phyloP scores from a whole-genome alignment of 805 yeast species.

The Jamesozyma gamospora region DNA sequence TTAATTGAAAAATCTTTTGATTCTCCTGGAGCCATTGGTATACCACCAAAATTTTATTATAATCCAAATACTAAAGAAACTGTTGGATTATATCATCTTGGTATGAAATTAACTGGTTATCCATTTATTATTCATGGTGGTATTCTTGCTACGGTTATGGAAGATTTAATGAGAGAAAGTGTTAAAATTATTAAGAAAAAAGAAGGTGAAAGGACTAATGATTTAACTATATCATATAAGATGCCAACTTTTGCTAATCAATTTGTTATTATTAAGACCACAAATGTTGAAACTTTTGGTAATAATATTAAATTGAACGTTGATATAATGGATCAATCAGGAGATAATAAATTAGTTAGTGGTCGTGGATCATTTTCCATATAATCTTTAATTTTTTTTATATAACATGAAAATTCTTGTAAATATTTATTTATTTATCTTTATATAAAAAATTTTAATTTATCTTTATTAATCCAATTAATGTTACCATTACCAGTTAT shows the following conservation, averaged over 20 bases:
- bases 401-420: not conserved
- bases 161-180: slow-evolving; percentile 59
- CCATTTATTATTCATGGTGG: slow-evolving; percentile 90
- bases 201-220: slow-evolving; percentile 31
- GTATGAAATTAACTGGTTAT: slow-evolving; percentile 72
- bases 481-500: slow-evolving; percentile 23
- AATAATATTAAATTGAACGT: slow-evolving; percentile 32
- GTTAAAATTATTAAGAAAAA: slow-evolving; percentile 31
- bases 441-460: slow-evolving; percentile 40
- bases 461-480: slow-evolving; percentile 31
- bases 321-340: slow-evolving; percentile 43
- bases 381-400: slow-evolving; percentile 4
- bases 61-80: slow-evolving; percentile 47
- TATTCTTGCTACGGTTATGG: slow-evolving; percentile 66
- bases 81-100: slow-evolving; percentile 63
- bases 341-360: slow-evolving; percentile 43
- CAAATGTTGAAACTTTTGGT: slow-evolving; percentile 28
- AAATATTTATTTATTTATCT: slow-evolving; percentile 18
- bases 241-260: slow-evolving; percentile 73
- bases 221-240: slow-evolving; percentile 39
- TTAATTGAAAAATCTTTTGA: slow-evolving; percentile 44
- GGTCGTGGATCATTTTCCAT: slow-evolving; percentile 40
- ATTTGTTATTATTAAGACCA: slow-evolving; percentile 56
- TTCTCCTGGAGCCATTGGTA: slow-evolving; percentile 70
- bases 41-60: slow-evolving; percentile 61